phyloP scores from a whole-genome alignment of 352 stramenopile species.

The Globisporangium splendens region DNA sequence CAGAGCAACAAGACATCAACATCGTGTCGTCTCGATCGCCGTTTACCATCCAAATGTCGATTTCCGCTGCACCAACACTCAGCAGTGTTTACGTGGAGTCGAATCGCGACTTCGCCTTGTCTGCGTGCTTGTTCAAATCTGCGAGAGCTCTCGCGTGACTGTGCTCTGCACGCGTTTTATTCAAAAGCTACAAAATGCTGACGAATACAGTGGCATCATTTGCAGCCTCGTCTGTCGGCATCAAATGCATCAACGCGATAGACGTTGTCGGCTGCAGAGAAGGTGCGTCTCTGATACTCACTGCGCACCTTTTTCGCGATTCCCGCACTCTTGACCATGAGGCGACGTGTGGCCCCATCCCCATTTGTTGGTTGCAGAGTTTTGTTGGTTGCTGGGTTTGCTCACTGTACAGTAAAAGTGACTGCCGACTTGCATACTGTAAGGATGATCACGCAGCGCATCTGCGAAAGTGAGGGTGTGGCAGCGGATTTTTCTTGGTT shows the following conservation, averaged over 20 bases:
- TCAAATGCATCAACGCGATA: not conserved
- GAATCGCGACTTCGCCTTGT: not conserved
- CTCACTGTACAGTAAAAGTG: no score
- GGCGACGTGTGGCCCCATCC: no score
- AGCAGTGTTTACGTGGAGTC: no score
- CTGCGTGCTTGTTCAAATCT: not conserved
- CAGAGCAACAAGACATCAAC: no score
- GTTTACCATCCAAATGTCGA: no score
- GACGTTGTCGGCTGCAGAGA: not conserved
- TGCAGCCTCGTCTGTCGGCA: not conserved
- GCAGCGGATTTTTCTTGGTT: not conserved
- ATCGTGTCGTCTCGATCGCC: no score
- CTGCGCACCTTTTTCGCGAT: no score
- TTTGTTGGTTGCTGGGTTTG: no score
- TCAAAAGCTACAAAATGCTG: slow-evolving; percentile 10
- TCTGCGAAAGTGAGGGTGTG: not conserved
- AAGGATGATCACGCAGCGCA: not conserved
- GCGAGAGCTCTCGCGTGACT: slow-evolving; percentile 3
- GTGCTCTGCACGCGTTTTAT: not conserved
- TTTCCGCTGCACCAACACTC: no score
- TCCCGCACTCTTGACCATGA: no score
- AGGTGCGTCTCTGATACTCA: not conserved
- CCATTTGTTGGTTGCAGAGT: no score
- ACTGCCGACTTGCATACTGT: not conserved
- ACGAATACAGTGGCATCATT: slow-evolving; percentile 16